Evolutionary conservation across 306 rosid species (phyloP), one percentile per base, ranked within the genome.

Genomic region (Lablab purpureus): DNA sequence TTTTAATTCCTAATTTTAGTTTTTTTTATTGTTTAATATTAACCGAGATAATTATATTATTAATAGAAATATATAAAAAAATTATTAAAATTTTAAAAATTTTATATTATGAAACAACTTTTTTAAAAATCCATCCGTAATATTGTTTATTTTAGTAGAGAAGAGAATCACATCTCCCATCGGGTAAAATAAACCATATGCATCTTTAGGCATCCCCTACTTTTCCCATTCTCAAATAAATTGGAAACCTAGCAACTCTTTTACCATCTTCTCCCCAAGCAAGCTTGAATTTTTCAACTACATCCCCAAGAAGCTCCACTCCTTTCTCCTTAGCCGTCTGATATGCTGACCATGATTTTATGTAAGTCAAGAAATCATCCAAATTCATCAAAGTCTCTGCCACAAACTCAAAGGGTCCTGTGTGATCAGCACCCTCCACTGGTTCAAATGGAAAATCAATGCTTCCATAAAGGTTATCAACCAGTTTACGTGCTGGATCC

Each of bases 371-470:
- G 41, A 79, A 86, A 19, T 76, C 87, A 37, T 89, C 92, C 32
- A 88, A 85, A 50, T 70, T 64, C 97, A 88, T 88, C 73, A 15
- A 4, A 22, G 28, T 81, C 80, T 94, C 95, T 0, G 84, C 7
- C 25, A 52, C 91, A 82, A 94, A 88, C 82, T 88, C 88, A 47
- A 86, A 85, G 0, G 96, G 96, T 43, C 97, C 97, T 1, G 96
- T 94, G 28, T 75, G 78, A 19, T 81, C 87, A 28, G 23, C 84
- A 21, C 91, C 97, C 4, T 84, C 92, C 73, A 92, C 87, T 0
- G 84, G 72, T 85, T 88, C 88, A 67, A 94, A 94, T 8, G 97
- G 99, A 76, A 94, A 94, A 12, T 92, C 88, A 23, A 94, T 84
- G 34, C 65, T 73, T 77, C 75, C 81, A 37, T 91, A 92, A 54